These are phyloP conservation scores for Candida piceae DNA, from an alignment of 805 yeast species.

Conservation along the genomic window DNA sequence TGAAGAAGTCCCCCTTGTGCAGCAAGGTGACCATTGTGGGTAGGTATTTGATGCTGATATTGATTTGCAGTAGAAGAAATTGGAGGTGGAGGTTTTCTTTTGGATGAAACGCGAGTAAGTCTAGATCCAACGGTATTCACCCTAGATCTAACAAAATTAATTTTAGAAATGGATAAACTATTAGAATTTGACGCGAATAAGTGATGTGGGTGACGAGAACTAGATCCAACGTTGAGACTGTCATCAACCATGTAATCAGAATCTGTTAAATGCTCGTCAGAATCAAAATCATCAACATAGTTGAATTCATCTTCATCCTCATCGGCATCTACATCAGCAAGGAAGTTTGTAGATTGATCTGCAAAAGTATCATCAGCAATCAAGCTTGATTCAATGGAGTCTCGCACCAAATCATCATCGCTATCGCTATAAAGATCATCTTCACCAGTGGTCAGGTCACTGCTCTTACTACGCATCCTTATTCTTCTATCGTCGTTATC, in stretches of 20 bases:
- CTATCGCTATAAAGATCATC: conserved; percentile 15
- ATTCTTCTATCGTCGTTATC: conserved; percentile 4
- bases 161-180: conserved; percentile 14
- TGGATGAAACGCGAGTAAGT: conserved; percentile 1
- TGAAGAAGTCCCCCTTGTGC: background rate
- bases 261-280: conserved; percentile 25
- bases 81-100: conserved; percentile 1
- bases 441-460: too few relatives aligned
- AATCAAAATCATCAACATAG: conserved; percentile 19
- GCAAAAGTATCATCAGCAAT: conserved; percentile 24
- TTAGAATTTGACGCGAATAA: conserved; percentile 5
- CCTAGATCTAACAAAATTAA: conserved; percentile 14
- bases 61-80: background rate
- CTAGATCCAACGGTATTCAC: conserved; percentile 5
- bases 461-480: too few relatives aligned
- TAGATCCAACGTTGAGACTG: conserved; percentile 6
- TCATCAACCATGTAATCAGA: conserved; percentile 21
- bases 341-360: conserved; percentile 8
- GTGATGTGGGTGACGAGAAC: background rate
- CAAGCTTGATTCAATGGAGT: conserved; percentile 22
- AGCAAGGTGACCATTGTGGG: background rate
- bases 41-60: too few relatives aligned
- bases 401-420: conserved; percentile 9
- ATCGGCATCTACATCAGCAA: conserved; percentile 8
- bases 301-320: conserved; percentile 6